Conservation (phyloP, 768 basidiomycete genomes). For the Boletus reticulatus region DNA sequence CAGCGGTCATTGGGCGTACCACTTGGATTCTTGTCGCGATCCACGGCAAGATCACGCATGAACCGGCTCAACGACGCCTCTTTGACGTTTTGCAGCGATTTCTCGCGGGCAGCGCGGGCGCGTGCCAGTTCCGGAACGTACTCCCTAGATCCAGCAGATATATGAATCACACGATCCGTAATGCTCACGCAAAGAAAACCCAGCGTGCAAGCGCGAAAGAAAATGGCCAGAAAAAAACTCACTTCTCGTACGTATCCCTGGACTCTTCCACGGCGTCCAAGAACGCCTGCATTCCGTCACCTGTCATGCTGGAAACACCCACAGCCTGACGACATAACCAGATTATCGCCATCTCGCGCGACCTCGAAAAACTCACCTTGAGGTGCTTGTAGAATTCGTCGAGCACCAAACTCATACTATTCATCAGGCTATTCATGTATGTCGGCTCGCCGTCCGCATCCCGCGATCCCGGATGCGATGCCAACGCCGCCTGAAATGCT, state of each 20-base stretch:
- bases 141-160: conserved; percentile 50
- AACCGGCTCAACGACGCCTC: conserved; percentile 74
- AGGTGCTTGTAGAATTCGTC: conserved; percentile 98
- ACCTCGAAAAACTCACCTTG: conserved; percentile 51
- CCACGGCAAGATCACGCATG: conserved; percentile 78
- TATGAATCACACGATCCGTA: conserved; percentile 6
- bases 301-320: conserved; percentile 94
- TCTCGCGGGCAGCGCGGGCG: conserved; percentile 61
- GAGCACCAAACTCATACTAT: conserved; percentile 95
- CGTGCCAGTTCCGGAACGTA: conserved; percentile 89
- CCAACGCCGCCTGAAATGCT: conserved; percentile 85
- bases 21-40: conserved; percentile 62
- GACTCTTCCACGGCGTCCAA: conserved; percentile 89
- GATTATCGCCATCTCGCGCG: neutral
- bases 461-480: conserved; percentile 60
- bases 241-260: conserved; percentile 87
- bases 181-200: neutral
- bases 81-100: conserved; percentile 62
- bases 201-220: neutral
- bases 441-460: conserved; percentile 89
- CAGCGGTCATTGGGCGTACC: conserved; percentile 57
- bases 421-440: conserved; percentile 99
- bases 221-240: conserved; percentile 23
- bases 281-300: conserved; percentile 90
- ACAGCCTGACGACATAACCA: conserved; percentile 61